Conservation (phyloP, 2,329 filamentous ascomycete genomes). For the Xylaria sp. region DNA sequence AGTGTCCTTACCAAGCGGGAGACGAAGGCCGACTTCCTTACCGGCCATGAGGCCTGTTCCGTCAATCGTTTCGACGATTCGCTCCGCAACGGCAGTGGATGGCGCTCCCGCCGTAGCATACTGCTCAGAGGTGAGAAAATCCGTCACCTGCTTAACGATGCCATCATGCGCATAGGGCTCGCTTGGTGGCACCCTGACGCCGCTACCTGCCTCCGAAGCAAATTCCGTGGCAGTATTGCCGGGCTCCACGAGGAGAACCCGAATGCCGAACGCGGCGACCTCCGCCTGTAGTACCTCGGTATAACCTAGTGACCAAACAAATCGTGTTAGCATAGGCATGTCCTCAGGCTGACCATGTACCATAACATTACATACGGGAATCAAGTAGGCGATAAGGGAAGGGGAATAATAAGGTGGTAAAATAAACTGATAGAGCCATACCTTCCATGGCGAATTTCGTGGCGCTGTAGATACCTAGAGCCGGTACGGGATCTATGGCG, state of each 20-base stretch:
- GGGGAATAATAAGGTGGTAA: not conserved
- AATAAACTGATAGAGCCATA: not conserved
- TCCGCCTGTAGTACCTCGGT: slow-evolving; percentile 44
- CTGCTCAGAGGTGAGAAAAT: slow-evolving; percentile 16
- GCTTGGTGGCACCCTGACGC: slow-evolving; percentile 34
- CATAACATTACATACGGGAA: not conserved
- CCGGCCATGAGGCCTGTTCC: slow-evolving; percentile 42
- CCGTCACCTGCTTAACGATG: slow-evolving; percentile 27
- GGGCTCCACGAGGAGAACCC: slow-evolving; percentile 43
- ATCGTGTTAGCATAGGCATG: slow-evolving; percentile 6
- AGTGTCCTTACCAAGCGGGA: slow-evolving; percentile 34
- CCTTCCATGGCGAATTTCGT: slow-evolving; percentile 46
- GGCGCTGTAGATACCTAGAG: slow-evolving; percentile 41
- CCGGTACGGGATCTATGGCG: slow-evolving; percentile 33
- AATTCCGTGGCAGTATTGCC: slow-evolving; percentile 42
- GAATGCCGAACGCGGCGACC: slow-evolving; percentile 43
- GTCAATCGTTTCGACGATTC: slow-evolving; percentile 45
- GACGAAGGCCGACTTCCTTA: slow-evolving; percentile 35
- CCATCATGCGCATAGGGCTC: slow-evolving; percentile 39
- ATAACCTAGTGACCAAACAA: slow-evolving; percentile 32
- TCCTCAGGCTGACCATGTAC: not conserved
- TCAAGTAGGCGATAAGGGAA: not conserved
- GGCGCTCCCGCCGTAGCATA: slow-evolving; percentile 17
- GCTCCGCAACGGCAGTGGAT: slow-evolving; percentile 36
- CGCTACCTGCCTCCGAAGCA: slow-evolving; percentile 31